A percentile compares a stretch with the other conserved stretches of the same genome.
Evolutionary conservation across 75 land plant genomes (phyloP).

Genomic region (Pinus taeda): DNA sequence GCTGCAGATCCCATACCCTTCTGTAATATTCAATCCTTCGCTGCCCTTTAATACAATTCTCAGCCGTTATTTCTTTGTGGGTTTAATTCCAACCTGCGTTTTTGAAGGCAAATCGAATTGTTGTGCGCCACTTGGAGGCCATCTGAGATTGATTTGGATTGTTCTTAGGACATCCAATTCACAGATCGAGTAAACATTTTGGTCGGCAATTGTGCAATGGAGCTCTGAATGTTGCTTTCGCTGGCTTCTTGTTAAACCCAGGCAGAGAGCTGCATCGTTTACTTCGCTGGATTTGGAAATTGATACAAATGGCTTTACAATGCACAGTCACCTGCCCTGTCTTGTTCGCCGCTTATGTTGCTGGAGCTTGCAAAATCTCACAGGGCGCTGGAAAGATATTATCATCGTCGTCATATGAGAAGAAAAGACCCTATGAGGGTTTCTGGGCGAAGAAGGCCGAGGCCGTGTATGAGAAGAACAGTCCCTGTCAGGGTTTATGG

Average conservation of each 20-base stretch:
- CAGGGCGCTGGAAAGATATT: neutral
- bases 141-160: no score
- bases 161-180: neutral
- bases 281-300: conserved; percentile 1
- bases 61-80: neutral
- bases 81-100: neutral
- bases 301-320: neutral
- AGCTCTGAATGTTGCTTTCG: neutral
- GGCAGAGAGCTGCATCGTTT: conserved; percentile 1
- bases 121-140: no score
- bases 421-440: neutral
- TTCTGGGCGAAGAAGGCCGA: conserved; percentile 4
- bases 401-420: neutral
- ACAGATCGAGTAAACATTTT: neutral
- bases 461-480: neutral
- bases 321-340: conserved; percentile 2
- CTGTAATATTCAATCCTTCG: neutral
- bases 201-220: neutral
- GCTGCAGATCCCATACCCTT: neutral
- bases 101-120: no score
- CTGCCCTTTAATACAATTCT: neutral
- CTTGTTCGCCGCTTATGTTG: neutral
- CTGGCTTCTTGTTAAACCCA: neutral
- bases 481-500: neutral
- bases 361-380: neutral